Evolutionary conservation across 129 eudicot species (phyloP), one percentile per base, ranked within the genome.

Genomic region (Centrapalus pauciflorus): DNA sequence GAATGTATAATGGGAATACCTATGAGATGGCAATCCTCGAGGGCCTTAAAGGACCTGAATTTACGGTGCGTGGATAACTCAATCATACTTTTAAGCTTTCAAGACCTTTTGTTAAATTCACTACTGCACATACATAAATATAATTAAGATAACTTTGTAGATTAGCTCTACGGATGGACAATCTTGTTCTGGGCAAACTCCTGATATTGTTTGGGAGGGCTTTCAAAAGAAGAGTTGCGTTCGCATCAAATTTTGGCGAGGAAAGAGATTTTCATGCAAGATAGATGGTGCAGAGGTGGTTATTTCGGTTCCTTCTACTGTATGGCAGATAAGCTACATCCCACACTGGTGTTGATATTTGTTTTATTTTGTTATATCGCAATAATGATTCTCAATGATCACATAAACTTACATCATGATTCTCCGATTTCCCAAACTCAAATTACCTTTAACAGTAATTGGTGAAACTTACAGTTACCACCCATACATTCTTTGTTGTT

Each of bases 201-300:
- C 99, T 71, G 93, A 84, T 74, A 89, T 88, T 55, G 99, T 90
- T 64, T 94, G 99, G 96, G 87, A 89, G 33, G 81, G 82, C 38
- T 94, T 89, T 72, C 90, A 94, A 75, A 89, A 82, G 78, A 89
- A 87, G 80, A 76, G 87, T 25, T 68, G 74, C 52, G 74, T 81
- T 61, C 87, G 74, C 16, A 60, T 80, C 40, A 94, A 86, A 60
- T 45, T 78, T 72, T 66, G 76, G 90, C 86, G 74, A 76, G 95
- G 91, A 33, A 94, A 86, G 81, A 89, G 97, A 84, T 82, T 73
- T 73, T 86, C 96, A 6, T 77, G 93, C 79, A 94, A 94, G 82
- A 81, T 94, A 65, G 87, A 86, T 79, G 97, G 95, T 28, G 88
- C 92, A 34, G 99, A 94, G 97, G 99, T 94, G 76, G 54, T 51